Percentiles rank a stretch among this genome's conserved stretches.
phyloP scores from a whole-genome alignment of 441 rosid genomes.

The Arabidopsis hybrid region DNA sequence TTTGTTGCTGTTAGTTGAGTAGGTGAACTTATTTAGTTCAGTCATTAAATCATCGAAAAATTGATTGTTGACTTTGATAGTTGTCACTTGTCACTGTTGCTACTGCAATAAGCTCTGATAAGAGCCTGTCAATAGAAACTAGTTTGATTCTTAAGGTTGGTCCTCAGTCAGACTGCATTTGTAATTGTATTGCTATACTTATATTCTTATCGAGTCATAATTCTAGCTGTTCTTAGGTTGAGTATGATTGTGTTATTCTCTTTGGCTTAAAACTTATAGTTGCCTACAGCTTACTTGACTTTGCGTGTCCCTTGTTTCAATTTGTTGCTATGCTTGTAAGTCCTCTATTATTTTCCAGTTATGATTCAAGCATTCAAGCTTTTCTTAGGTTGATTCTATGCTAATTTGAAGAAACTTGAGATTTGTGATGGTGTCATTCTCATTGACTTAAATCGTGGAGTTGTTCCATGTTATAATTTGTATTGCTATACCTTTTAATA shows the following conservation, averaged over 20 bases:
- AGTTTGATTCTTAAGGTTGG: constrained; percentile 3
- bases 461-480: background rate
- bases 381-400: background rate
- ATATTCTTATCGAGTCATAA: background rate
- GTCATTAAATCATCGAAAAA: background rate
- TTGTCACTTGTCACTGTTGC: background rate
- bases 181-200: background rate
- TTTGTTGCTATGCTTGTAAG: background rate
- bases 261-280: background rate
- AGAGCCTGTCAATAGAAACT: background rate
- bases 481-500: background rate
- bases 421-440: constrained; percentile 10
- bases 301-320: constrained; percentile 1
- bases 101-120: background rate
- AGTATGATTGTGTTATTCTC: constrained; percentile 12
- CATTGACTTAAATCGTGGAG: background rate
- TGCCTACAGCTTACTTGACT: background rate
- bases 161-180: background rate
- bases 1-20: background rate
- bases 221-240: background rate
- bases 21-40: constrained; percentile 1
- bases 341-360: background rate
- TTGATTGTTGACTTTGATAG: background rate
- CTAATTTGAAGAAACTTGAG: background rate
- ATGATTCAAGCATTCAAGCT: background rate